Evolutionary conservation across 352 stramenopile species (phyloP), one percentile per base, ranked within the genome.

Genomic region (Globisporangium canariense): DNA sequence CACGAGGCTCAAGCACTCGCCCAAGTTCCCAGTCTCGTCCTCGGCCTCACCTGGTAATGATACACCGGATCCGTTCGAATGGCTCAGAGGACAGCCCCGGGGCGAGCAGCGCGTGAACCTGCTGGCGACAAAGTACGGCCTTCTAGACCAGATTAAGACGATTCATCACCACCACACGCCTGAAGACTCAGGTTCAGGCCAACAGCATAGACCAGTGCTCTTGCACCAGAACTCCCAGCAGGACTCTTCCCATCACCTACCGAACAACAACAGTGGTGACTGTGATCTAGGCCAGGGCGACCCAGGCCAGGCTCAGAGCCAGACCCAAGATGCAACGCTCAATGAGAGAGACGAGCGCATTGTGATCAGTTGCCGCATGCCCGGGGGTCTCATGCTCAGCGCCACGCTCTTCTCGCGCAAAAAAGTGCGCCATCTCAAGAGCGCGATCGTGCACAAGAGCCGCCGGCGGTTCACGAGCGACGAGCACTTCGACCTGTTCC

Each of bases 371-470:
- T 89, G 76, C 34, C 79, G 78, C 0, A 67, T 90, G 30, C 80
- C 76, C 5, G 83, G 81, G 5, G 83, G 81, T 0, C 70, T 85
- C 61, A 69, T 90, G 28, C 60, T 88, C 22, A 70, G 69, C 1
- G 56, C 74, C 0, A 68, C 62, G 22, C 61, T 86, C 16, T 85
- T 81, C 58, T 73, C 77, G 1, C 64, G 68, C 20, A 78, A 79
- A 54, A 75, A 70, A 34, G 34, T 89, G n/a, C 69, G 76, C 20
- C 74, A 86, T 38, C 79, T 90, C 64, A 90, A 90, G 65, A 54
- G 66, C 0, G 63, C 66, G 16, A 69, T 90, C 25, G 45, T 70
- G 41, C 73, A 73, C n/a, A 67, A 73, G 20, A 67, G 64, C 62
- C 76, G 84, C 58, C 76, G 68, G 38, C 78, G 78, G 7, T 90